phyloP scores from a whole-genome alignment of 345 rosid genomes.

The Eucalyptus microcorys region DNA sequence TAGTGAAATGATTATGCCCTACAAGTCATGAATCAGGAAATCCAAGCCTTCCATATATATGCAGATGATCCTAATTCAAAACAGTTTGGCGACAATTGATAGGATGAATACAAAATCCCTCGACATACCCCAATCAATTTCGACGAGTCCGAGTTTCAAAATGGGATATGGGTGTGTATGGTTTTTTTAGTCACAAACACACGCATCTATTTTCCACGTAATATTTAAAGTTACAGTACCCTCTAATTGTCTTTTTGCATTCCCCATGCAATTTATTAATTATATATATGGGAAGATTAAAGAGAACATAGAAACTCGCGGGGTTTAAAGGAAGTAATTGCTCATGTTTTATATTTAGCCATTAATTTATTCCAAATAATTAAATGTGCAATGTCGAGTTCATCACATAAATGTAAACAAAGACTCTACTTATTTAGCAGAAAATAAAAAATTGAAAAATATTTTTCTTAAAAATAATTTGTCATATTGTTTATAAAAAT shows the following conservation, averaged over 20 bases:
- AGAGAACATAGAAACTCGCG: background rate
- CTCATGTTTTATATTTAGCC: background rate
- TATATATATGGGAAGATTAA: background rate
- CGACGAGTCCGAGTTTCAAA: background rate
- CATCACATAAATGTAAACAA: background rate
- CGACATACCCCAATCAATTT: background rate
- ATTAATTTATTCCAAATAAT: background rate
- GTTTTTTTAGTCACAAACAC: background rate
- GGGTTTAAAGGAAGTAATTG: background rate
- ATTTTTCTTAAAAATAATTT: no score
- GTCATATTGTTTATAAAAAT: no score
- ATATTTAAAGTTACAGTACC: background rate
- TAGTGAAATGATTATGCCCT: background rate
- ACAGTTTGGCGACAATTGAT: background rate
- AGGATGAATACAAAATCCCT: background rate
- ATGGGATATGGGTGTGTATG: background rate
- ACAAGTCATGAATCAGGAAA: background rate
- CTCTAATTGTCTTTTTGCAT: background rate
- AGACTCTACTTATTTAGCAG: background rate
- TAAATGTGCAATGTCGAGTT: background rate
- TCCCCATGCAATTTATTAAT: background rate
- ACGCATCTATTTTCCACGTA: fast-evolving
- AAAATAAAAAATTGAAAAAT: background rate
- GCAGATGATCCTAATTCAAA: fast-evolving
- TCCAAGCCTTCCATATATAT: background rate